Evolutionary conservation across 208 protist genomes (phyloP).

Genomic region (Leishmania lainsoni): DNA sequence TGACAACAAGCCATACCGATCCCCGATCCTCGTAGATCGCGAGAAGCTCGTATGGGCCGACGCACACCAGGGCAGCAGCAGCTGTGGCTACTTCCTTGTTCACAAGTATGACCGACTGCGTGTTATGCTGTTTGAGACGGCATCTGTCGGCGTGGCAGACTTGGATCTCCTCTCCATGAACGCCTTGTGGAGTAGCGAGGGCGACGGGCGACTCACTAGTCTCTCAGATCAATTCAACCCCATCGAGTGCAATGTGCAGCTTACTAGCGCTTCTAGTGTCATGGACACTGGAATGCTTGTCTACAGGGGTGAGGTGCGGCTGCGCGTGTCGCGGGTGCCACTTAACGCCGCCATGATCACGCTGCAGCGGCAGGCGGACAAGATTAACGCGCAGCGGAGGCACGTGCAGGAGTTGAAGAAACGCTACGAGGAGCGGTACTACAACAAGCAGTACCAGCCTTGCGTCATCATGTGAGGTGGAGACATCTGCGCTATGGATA

Average conservation of each 20-base stretch:
- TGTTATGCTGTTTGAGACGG: conserved; percentile 69
- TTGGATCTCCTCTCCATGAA: conserved; percentile 58
- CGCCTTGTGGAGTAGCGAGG: conserved; percentile 41
- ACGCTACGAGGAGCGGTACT: conserved; percentile 17
- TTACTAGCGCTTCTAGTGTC: conserved; percentile 20
- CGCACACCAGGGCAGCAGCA: neutral
- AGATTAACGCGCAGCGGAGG: conserved; percentile 29
- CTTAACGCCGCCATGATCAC: conserved; percentile 34
- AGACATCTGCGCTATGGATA: neutral
- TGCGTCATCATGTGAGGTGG: conserved; percentile 39
- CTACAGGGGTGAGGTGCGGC: conserved; percentile 41
- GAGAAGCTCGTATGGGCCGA: conserved; percentile 54
- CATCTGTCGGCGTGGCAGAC: conserved; percentile 64
- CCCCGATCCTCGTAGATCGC: conserved; percentile 52
- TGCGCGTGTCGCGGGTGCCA: conserved; percentile 55
- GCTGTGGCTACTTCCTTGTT: conserved; percentile 55
- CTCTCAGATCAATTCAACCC: conserved; percentile 34
- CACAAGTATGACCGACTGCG: conserved; percentile 75
- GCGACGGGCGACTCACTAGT: conserved; percentile 2
- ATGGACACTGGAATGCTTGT: neutral
- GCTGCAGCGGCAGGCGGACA: conserved; percentile 29
- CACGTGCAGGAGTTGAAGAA: conserved; percentile 3
- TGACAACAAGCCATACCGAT: conserved; percentile 53
- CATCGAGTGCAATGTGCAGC: conserved; percentile 34
- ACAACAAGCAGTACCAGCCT: conserved; percentile 29